phyloP scores from a whole-genome alignment of 2,329 filamentous ascomycete genomes.

The Ascosphaera aggregata region DNA sequence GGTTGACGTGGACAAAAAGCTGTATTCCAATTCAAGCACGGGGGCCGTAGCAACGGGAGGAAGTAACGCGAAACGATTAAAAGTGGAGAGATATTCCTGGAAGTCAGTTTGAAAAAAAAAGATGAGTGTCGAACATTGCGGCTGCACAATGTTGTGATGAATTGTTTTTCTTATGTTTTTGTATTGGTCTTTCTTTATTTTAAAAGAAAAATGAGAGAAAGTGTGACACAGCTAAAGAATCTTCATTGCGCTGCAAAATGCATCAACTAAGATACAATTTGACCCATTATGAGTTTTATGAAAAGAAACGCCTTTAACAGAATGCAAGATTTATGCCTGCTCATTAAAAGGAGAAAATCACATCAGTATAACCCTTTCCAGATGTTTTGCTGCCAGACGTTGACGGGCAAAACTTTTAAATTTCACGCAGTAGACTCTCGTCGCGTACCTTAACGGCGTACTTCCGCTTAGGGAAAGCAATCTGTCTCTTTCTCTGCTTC shows the following conservation, averaged over 20 bases:
- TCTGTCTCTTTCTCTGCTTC: constrained; percentile 90
- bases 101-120: not conserved
- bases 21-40: too few relatives aligned
- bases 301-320: constrained; percentile 5
- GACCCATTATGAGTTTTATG: constrained; percentile 4
- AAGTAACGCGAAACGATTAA: too few relatives aligned
- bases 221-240: too few relatives aligned
- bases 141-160: too few relatives aligned
- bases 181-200: too few relatives aligned
- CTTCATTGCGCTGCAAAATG: constrained; percentile 13
- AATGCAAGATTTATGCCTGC: constrained; percentile 10
- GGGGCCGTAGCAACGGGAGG: too few relatives aligned
- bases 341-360: constrained; percentile 3
- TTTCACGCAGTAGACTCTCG: too few relatives aligned
- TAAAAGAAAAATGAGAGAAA: too few relatives aligned
- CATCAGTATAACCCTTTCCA: too few relatives aligned
- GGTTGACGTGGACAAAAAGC: too few relatives aligned
- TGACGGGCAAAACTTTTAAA: not conserved
- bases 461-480: constrained; percentile 96
- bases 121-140: constrained; percentile 6
- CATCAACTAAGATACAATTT: constrained; percentile 20
- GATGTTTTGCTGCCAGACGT: not conserved
- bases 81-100: too few relatives aligned
- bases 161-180: too few relatives aligned
- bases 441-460: constrained; percentile 96